Evolutionary conservation across 768 basidiomycete genomes (phyloP).

Genomic region (Tylopilus felleus): DNA sequence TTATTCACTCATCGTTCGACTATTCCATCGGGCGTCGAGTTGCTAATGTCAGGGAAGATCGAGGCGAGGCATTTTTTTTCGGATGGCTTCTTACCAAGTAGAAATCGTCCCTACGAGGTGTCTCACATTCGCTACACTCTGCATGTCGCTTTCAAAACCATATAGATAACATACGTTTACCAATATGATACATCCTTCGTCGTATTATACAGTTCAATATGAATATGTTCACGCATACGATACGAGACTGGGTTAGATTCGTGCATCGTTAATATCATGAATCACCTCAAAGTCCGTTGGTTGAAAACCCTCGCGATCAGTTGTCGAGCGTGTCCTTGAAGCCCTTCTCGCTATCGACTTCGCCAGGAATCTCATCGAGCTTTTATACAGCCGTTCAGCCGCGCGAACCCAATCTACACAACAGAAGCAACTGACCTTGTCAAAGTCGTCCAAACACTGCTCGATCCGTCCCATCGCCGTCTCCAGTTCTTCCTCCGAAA

Average conservation of each 20-base stretch:
- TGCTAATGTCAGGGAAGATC: constrained; percentile 52
- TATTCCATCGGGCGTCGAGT: constrained; percentile 44
- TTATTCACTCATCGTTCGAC: constrained; percentile 49
- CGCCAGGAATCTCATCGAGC: constrained; percentile 63
- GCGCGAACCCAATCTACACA: background rate
- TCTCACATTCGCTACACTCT: constrained; percentile 39
- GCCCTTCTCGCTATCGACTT: constrained; percentile 58
- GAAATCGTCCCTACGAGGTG: constrained; percentile 62
- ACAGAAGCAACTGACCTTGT: constrained; percentile 49
- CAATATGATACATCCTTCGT: constrained; percentile 2
- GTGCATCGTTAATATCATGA: background rate
- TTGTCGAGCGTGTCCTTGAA: constrained; percentile 39
- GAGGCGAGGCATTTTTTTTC: constrained; percentile 54
- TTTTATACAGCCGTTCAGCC: constrained; percentile 15
- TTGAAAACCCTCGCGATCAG: constrained; percentile 1
- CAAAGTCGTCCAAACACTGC: constrained; percentile 75
- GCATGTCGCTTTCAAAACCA: background rate
- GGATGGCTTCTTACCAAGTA: constrained; percentile 40
- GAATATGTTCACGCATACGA: background rate
- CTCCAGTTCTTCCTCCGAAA: constrained; percentile 79
- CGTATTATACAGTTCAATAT: constrained; percentile 8
- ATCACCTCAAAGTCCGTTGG: background rate
- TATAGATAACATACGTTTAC: background rate
- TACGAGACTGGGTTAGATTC: background rate
- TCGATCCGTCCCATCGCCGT: constrained; percentile 75